Base-by-base conservation (phyloP, 1,284 basidiomycete species). In the Apiotrichum laibachii region DNA sequence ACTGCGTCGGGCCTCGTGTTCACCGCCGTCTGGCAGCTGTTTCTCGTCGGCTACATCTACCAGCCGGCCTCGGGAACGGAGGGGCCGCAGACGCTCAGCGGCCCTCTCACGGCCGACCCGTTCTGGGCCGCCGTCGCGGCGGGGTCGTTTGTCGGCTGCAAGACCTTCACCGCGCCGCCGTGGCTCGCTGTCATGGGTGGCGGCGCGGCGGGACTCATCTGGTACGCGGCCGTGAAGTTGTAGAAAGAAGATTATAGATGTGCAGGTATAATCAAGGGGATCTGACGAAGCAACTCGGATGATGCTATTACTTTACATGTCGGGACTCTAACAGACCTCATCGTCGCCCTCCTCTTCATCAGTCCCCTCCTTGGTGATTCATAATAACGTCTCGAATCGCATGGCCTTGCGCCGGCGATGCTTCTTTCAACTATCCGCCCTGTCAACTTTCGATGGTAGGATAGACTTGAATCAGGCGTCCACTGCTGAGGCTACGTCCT, bases 1-100 rank as follows among this genome's bases (percentile, higher is more conserved):
- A 77, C 81, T 6, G 84, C 84, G 0, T 78, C 82, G 12, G 84
- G 84, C 0, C 75, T 85, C 37, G 81, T 85, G 16, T 84, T 79
- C 59, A 83, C 82, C 0, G 82, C 83, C 5, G 82, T 85, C 1
- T 84, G 82, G 72, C 79, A 82, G 53, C 75, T 84, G 35, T 85
- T 73, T 61, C 62, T 73, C n/a, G 77, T 72, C 53, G 67, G 70
- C 16, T 73, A 72, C 58, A 70, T 73, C 42, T 72, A 73, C 50
- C 54, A 64, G 42, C 59, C 67, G 76, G 74, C 77, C 78, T 61
- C 57, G 51, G 48, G 75, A 60, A 22, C 57, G 31, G 50, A 55
- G 42, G 50, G 33, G 53, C 56, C 9, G 35, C 69, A 60, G 66
- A 68, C 57, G 43, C 47, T 68, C 35, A 58, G 64, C 39, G 75